Base-by-base conservation (phyloP, 257 asterid genomes). In the Gynochthodes officinalis region DNA sequence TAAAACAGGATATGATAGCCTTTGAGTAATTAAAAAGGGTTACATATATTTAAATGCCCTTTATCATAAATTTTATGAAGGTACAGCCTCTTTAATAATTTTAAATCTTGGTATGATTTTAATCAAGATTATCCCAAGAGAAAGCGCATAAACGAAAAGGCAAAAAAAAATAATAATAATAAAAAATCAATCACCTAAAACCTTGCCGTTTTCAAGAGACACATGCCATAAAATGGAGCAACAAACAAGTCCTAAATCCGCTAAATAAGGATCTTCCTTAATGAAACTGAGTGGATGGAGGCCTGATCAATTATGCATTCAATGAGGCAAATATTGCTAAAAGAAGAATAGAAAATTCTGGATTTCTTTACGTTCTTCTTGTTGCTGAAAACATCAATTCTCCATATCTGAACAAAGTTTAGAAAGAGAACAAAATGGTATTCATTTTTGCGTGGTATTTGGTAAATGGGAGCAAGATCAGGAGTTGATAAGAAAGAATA, bases 251-350 rank as follows among this genome's bases (percentile, higher is more conserved):
- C 52, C 25, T n/a, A 39, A 60, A 39, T 5, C 74, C 74, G 79
- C 44, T 35, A 75, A 75, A 68, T 19, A 19, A 44, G 79, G 79
- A 15, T 27, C 79, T 68, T 73, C 79, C 28, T 33, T 25, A 44
- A 68, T 39, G 15, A 58, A 25, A 59, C 74, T 48, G 74, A 67
- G 35, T 67, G 74, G 74, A 67, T 33, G 32, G 40, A 39, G 10
- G 8, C 28, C 57, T 8, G 18, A n/a, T 7, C 5, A 13, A 3
- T 23, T 52, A 27, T 63, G 32, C 50, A 18, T 32, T 61, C 42
- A 40, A 70, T 16, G 2, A 46, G 42, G 42, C 12, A 18, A 54
- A 11, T 19, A 3, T 1, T 27, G 63, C 62, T 2, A 10, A 33
- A 60, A 7, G 23, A 49, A 30, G 27, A 65, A 44, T 5, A 65